phyloP scores from a whole-genome alignment of 129 eudicot genomes.

The Flaveria robusta region DNA sequence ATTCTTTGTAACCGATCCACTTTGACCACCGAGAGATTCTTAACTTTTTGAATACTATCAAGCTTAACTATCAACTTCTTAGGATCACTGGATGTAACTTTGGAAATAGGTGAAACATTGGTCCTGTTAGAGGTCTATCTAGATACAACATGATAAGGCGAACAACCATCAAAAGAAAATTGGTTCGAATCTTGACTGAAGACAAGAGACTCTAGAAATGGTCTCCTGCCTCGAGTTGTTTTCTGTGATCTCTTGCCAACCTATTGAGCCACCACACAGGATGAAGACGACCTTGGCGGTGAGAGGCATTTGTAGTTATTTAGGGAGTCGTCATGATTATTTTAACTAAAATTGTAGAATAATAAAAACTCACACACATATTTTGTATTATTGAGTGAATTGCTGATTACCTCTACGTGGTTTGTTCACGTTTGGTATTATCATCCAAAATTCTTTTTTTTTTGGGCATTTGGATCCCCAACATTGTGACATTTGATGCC shows the following conservation, averaged over 20 bases:
- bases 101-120: constrained; percentile 43
- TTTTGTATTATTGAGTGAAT: too few species aligned
- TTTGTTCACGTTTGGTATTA: too few species aligned
- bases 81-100: constrained; percentile 44
- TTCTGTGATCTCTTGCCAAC: constrained; percentile 89
- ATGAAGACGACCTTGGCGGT: constrained; percentile 28
- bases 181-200: constrained; percentile 58
- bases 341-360: constrained; percentile 36
- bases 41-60: constrained; percentile 66
- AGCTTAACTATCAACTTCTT: constrained; percentile 50
- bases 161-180: constrained; percentile 52
- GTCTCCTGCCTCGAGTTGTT: constrained; percentile 70
- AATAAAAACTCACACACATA: too few species aligned
- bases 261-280: constrained; percentile 77
- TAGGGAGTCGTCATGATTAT: constrained; percentile 49
- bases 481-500: too few species aligned
- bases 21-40: constrained; percentile 70
- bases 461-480: too few species aligned
- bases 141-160: constrained; percentile 58
- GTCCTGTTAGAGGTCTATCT: constrained; percentile 38
- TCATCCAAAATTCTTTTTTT: too few species aligned
- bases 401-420: too few species aligned
- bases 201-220: constrained; percentile 63
- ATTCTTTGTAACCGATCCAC: constrained; percentile 40
- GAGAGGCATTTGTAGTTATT: constrained; percentile 20